These are phyloP conservation scores for Colletotrichum viniferum DNA, from an alignment of 2,329 filamentous ascomycete genomes.

Conservation along the genomic window DNA sequence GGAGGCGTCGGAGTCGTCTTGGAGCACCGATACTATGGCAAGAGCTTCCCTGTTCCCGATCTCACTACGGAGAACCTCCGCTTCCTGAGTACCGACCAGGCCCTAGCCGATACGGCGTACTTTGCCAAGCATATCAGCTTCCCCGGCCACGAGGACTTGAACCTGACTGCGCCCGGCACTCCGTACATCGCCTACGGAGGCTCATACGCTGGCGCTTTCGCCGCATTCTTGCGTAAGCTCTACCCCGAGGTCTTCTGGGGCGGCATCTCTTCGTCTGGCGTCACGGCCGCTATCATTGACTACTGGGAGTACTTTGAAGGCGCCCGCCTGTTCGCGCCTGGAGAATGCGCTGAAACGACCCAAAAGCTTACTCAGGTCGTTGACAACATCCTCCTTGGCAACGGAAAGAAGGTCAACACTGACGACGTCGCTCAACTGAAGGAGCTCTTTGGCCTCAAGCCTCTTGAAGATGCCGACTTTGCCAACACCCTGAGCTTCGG, in stretches of 20 bases:
- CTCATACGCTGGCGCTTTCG: conserved; percentile 82
- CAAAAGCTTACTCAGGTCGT: conserved; percentile 59
- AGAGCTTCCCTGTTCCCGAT: conserved; percentile 71
- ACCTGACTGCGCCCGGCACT: conserved; percentile 68
- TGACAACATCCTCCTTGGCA: conserved; percentile 54
- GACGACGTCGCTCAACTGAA: conserved; percentile 33
- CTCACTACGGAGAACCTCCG: conserved; percentile 73
- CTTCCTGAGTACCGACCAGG: conserved; percentile 84
- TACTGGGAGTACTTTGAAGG: conserved; percentile 70
- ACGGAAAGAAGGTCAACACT: conserved; percentile 33
- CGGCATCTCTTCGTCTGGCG: conserved; percentile 80
- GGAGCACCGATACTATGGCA: conserved; percentile 88
- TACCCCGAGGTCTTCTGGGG: conserved; percentile 84
- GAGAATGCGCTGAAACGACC: conserved; percentile 67
- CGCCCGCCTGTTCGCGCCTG: conserved; percentile 51
- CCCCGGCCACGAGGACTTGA: conserved; percentile 67
- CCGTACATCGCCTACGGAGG: conserved; percentile 84
- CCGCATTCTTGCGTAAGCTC: conserved; percentile 74
- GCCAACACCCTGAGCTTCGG: conserved; percentile 44
- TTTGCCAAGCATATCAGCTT: conserved; percentile 78
- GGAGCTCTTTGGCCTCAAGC: conserved; percentile 49
- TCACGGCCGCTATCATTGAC: conserved; percentile 78
- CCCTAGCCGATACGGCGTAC: conserved; percentile 80
- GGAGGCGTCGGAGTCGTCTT: conserved; percentile 79
- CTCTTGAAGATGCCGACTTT: conserved; percentile 53